Base-by-base conservation (phyloP, 2,329 filamentous ascomycete genomes). In the Fusarium gaditjirri region DNA sequence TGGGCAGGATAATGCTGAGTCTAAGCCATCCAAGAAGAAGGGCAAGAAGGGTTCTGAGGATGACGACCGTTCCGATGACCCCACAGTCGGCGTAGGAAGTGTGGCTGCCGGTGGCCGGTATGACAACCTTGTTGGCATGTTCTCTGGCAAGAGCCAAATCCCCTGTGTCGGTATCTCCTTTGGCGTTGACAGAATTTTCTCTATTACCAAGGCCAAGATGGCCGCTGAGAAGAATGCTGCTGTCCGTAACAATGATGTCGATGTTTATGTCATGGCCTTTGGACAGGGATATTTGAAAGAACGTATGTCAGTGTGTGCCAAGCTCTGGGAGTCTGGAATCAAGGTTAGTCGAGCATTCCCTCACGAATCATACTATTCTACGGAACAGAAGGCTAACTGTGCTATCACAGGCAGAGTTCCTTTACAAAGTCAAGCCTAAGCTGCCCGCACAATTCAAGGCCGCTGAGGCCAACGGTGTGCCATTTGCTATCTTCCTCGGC, bases 241-340 rank as follows among this genome's bases (percentile, higher is more conserved):
- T 13, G 76, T 77, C 39, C 76, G 76, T 44, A 69, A 87, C 72
- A 94, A 91, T 78, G 93, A 96, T 76, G 92, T 95, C 6, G 95
- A 98, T 78, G 94, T 95, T 49, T 98, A 91, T 82, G 92, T 98
- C 78, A 98, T 98, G 94, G 94, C 94, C 0, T 94, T 98, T 78
- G 95, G 93, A 58, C 95, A 95, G 83, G 93, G 91, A 25, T 95
- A 95, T 81, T 83, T 97, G 60, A 90, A 91, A 74, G 93, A 98
- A 85, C 92, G 95, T 73, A 95, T 98, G 90, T 85, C 90, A 31
- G 88, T 98, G 41, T 91, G 92, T 65, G 88, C 90, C 73, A 86
- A 86, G 72, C 85, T 98, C 54, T 97, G 95, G 94, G 91, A 94
- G 75, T 94, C 92, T 12, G 94, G 94, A 25, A 91, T 98, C 84